Conservation (phyloP, 2,329 filamentous ascomycete genomes). For the Remersonia thermophila region DNA sequence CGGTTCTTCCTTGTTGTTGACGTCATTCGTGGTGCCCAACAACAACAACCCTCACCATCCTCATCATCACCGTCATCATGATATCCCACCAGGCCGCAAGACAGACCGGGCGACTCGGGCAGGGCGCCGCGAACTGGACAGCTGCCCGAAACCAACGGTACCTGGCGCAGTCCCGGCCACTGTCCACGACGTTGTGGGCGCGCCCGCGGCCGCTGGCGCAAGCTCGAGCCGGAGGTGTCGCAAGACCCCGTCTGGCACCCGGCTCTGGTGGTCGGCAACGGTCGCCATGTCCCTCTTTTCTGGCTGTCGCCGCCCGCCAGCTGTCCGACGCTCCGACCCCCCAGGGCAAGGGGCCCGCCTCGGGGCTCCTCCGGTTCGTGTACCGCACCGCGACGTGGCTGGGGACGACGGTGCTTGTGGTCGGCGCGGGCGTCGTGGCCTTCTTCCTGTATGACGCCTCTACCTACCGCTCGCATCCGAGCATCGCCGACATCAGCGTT, state of each 20-base stretch:
- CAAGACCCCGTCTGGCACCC: no score
- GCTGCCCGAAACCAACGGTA: constrained; percentile 1
- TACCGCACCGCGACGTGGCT: constrained; percentile 60
- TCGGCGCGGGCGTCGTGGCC: constrained; percentile 56
- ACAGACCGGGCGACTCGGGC: constrained; percentile 4
- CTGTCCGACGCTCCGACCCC: constrained; percentile 42
- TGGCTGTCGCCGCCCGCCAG: constrained; percentile 23
- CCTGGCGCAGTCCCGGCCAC: constrained; percentile 6
- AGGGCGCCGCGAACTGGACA: neutral
- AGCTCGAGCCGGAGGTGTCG: neutral
- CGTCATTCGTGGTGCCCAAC: no score
- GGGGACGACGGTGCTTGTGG: constrained; percentile 62
- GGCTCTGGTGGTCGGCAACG: no score
- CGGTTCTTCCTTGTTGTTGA: no score
- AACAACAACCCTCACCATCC: no score
- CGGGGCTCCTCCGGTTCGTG: constrained; percentile 41
- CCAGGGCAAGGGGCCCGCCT: constrained; percentile 24
- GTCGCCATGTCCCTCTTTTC: no score
- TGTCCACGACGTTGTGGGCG: constrained; percentile 9
- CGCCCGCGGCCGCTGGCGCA: neutral
- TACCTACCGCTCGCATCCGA: constrained; percentile 67
- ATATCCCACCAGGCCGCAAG: constrained; percentile 11
- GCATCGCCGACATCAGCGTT: constrained; percentile 63
- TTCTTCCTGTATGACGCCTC: constrained; percentile 93
- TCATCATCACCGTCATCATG: constrained; percentile 11